These are phyloP conservation scores for Cytospora leucostoma DNA, from an alignment of 2,329 filamentous ascomycete species.

Conservation along the genomic window DNA sequence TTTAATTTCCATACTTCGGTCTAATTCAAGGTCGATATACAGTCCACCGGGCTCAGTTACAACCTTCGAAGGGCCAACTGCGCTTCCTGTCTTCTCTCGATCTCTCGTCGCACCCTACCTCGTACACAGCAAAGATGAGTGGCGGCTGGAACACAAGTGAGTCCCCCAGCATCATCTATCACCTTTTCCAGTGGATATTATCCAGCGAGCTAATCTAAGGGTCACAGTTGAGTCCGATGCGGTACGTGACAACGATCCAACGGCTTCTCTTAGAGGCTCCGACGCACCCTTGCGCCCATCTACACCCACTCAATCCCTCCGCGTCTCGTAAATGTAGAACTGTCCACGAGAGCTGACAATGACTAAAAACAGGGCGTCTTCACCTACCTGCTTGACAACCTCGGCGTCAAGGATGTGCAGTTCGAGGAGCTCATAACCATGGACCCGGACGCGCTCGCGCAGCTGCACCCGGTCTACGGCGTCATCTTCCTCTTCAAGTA, in stretches of 20 bases:
- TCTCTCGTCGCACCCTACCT: background rate
- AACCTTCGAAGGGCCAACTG: background rate
- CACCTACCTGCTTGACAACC: conserved; percentile 87
- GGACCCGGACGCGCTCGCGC: conserved; percentile 71
- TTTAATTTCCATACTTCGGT: background rate
- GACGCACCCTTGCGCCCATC: conserved; percentile 24
- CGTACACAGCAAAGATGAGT: conserved; percentile 54
- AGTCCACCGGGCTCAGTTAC: background rate
- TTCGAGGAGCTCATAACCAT: conserved; percentile 95
- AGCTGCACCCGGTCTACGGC: conserved; percentile 81
- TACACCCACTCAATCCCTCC: background rate
- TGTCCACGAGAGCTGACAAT: conserved; percentile 35
- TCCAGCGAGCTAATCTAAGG: conserved; percentile 8
- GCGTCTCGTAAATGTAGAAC: too few relatives aligned
- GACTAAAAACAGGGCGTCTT: conserved; percentile 76
- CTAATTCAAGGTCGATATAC: background rate
- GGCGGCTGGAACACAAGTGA: conserved; percentile 92
- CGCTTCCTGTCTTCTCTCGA: background rate
- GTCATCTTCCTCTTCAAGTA: conserved; percentile 99
- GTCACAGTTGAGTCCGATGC: conserved; percentile 83
- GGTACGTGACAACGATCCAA: conserved; percentile 53
- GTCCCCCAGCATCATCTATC: conserved; percentile 32
- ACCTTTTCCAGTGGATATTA: background rate
- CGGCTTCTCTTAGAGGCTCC: conserved; percentile 24
- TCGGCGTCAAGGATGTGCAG: conserved; percentile 91